Evolutionary conservation across 2,329 filamentous ascomycete genomes (phyloP), one percentile per base, ranked within the genome.

Genomic region (Colletotrichum cuscutae): DNA sequence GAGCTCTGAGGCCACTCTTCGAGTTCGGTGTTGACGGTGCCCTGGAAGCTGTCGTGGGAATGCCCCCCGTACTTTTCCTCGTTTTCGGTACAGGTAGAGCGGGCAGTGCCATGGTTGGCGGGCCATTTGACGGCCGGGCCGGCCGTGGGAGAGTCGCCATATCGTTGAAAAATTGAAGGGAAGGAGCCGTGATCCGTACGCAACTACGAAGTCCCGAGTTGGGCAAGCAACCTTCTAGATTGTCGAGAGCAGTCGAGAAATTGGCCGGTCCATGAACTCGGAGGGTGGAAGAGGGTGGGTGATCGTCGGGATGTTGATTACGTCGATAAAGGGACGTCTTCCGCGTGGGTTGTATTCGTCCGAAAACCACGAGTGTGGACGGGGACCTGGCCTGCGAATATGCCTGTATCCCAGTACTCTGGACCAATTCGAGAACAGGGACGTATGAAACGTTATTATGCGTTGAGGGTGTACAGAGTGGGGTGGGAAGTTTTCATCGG

Each of bases 41-140:
- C 78, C 82, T 88, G 35, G 82, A 87, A 22, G 82, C 80, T 4
- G 81, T 81, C 42, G 79, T 86, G 75, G 83, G 83, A 61, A 86
- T 83, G 71, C 79, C 84, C 67, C 83, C 88, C 69, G 85, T 91
- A 82, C 89, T 92, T 81, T 92, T 94, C 74, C 94, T 89, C 52
- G 92, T 91, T 82, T 95, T 97, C 58, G 87, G 83, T 22, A 93
- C 86, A 32, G 95, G 94, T 60, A 97, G 85, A 56, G 93, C 91
- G 56, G 95, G 94, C 28, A 97, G 85, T 32, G 92, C 90, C 75
- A 91, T 89, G 35, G 90, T 91, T 19, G 94, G 93, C 61, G 94
- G 93, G 71, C 91, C 92, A 77, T 91, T 86, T 9, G 92, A 91
- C 30, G 91, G 89, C 81, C 92, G 89, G 22, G 92, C 88, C 30